Base-by-base conservation (phyloP, 768 basidiomycete species). In the Russula olivacea region DNA sequence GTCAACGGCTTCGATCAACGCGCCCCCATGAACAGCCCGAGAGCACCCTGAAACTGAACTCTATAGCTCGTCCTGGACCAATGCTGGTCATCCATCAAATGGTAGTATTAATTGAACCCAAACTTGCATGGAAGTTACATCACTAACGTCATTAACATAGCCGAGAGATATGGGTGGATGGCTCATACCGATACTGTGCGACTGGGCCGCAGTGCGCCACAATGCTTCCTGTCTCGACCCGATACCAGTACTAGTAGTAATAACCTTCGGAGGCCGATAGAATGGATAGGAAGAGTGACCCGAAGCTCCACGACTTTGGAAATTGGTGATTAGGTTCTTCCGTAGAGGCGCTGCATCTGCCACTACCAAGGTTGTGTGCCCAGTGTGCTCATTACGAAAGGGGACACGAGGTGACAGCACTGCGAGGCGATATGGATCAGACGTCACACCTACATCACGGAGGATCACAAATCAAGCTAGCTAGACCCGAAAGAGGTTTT, bases 1-100 rank as follows among this genome's bases (percentile, higher is more conserved):
- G 58, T 55, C 41, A 58, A 51, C 54, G 59, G 60, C 25, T 21
- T 43, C 48, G 63, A 60, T 60, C 63, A 55, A 21, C 21, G 32
- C 21, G 47, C 47, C 23, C 23, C n/a, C 14, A 34, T 17, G 38
- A 58, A 40, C 32, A 11, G 41, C 38, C 38, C 14, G 38, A 38
- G 38, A 11, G 58, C 28, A 58, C 58, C 63, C 57, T 59, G 38
- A 59, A 59, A 64, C 52, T 53, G 9, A 47, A 21, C 45, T 47
- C 45, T 64, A 40, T 14, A 17, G 17, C 10, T 8, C 34, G 57
- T 40, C 21, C 23, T 51, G 51, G 57, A 43, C 41, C 47, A 36
- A 54, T 45, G 11, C 43, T 10, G 56, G 23, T 38, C n/a, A 59
- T 59, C 48, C 43, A 54, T 59, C 52, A 48, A 53, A 32, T 38